phyloP scores from a whole-genome alignment of 257 asterid species.

The Datura wrightii region DNA sequence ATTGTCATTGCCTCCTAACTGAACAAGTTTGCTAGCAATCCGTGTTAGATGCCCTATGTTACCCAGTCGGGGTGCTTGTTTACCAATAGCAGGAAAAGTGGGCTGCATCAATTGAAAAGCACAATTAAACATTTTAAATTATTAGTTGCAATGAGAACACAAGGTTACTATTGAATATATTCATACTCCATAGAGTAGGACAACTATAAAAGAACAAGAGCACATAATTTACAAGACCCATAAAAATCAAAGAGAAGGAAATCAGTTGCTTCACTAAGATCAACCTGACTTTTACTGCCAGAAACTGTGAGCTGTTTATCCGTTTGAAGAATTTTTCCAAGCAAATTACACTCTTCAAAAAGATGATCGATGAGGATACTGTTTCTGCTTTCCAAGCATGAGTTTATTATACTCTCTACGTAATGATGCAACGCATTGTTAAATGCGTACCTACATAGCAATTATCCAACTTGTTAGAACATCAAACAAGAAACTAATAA shows the following conservation, averaged over 20 bases:
- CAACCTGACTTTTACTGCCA: conserved; percentile 64
- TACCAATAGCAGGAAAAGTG: conserved; percentile 67
- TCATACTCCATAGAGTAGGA: neutral
- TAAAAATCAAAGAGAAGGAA: neutral
- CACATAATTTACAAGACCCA: conserved; percentile 9
- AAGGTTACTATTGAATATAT: conserved; percentile 21
- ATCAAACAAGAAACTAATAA: conserved; percentile 4
- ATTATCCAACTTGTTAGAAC: conserved; percentile 23
- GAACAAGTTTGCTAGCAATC: conserved; percentile 78
- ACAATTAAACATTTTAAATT: conserved; percentile 28
- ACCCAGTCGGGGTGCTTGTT: conserved; percentile 73
- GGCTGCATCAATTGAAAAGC: conserved; percentile 63
- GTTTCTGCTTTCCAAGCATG: conserved; percentile 88
- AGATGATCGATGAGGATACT: conserved; percentile 66
- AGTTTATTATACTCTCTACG: conserved; percentile 83
- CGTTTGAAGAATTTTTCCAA: conserved; percentile 72
- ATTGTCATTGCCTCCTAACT: conserved; percentile 60
- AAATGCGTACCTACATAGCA: conserved; percentile 72
- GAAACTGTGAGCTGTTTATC: conserved; percentile 64
- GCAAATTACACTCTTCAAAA: conserved; percentile 69
- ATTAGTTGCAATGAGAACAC: conserved; percentile 28
- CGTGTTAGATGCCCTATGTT: conserved; percentile 86
- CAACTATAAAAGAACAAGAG: neutral
- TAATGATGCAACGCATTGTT: conserved; percentile 96
- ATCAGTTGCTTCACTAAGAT: conserved; percentile 13